Conservation (phyloP, 2,329 filamentous ascomycete species). For the Diplodia seriata region DNA sequence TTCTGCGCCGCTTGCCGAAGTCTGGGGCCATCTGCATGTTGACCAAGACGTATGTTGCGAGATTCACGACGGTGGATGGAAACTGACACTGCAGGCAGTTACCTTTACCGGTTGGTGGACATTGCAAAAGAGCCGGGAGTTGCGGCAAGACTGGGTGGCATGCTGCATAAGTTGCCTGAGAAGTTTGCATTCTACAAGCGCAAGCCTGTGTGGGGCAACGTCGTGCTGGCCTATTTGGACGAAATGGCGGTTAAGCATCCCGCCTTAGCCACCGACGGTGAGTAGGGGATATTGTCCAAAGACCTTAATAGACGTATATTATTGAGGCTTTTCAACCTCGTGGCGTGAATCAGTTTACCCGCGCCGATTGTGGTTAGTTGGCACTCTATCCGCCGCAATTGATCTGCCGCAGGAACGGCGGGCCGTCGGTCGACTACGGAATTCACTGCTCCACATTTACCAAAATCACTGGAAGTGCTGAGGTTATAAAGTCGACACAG, state of each 20-base stretch:
- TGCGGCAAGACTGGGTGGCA: constrained; percentile 17
- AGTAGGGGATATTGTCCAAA: background rate
- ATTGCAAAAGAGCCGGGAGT: constrained; percentile 28
- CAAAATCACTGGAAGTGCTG: background rate
- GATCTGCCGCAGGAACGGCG: constrained; percentile 24
- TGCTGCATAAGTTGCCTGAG: constrained; percentile 29
- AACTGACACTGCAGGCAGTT: constrained; percentile 4
- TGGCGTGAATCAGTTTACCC: constrained; percentile 12
- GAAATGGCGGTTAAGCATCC: constrained; percentile 29
- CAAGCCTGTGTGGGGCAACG: constrained; percentile 30
- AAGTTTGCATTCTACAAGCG: constrained; percentile 30
- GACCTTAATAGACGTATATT: background rate
- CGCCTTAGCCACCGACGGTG: background rate
- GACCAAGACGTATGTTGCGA: constrained; percentile 24
- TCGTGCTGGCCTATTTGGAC: constrained; percentile 22
- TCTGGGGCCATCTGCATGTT: constrained; percentile 30
- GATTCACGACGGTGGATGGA: background rate
- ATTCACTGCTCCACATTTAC: constrained; percentile 1
- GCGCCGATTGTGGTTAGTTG: constrained; percentile 8
- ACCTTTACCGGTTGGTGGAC: constrained; percentile 27
- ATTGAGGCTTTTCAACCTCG: no score
- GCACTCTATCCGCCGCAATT: constrained; percentile 24
- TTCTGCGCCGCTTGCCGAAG: constrained; percentile 13
- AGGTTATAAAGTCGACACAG: background rate
- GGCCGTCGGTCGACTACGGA: constrained; percentile 20